Evolutionary conservation across 306 rosid species (phyloP).

Genomic region (Corylus avellana): DNA sequence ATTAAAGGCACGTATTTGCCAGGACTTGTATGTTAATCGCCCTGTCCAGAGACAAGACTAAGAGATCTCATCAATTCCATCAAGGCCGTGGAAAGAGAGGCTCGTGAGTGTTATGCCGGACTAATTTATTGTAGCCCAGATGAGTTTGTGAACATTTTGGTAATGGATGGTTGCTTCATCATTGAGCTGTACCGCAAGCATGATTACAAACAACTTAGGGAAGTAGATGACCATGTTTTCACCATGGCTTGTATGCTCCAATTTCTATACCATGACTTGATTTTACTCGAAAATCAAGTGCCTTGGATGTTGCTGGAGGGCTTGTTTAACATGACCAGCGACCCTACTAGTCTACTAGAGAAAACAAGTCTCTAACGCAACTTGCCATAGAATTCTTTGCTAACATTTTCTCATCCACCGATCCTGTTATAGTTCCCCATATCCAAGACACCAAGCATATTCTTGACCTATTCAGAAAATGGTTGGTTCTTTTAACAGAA

Average conservation of each 20-base stretch:
- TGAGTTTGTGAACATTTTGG: constrained; percentile 19
- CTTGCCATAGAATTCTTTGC: background rate
- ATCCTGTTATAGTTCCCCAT: accelerated
- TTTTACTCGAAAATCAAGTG: constrained; percentile 13
- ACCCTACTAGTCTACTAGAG: background rate
- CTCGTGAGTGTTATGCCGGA: constrained; percentile 7
- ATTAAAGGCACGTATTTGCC: constrained; percentile 13
- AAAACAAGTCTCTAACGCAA: background rate
- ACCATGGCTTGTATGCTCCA: background rate
- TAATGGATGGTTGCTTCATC: constrained; percentile 39
- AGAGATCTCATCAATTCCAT: background rate
- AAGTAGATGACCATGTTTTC: constrained; percentile 3
- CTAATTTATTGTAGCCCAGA: background rate
- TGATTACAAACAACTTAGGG: background rate
- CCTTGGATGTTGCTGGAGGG: constrained; percentile 17
- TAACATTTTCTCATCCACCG: background rate
- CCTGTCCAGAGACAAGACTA: background rate
- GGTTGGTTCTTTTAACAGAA: background rate
- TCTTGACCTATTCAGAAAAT: constrained; percentile 12
- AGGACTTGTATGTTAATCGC: background rate
- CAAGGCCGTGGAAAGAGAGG: background rate
- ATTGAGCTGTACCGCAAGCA: constrained; percentile 18
- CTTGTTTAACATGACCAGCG: background rate
- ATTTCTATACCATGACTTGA: constrained; percentile 16
- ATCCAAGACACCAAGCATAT: constrained; percentile 8